Evolutionary conservation across 2,329 filamentous ascomycete genomes (phyloP).

Genomic region (Neopestalotiopsis clavispora): DNA sequence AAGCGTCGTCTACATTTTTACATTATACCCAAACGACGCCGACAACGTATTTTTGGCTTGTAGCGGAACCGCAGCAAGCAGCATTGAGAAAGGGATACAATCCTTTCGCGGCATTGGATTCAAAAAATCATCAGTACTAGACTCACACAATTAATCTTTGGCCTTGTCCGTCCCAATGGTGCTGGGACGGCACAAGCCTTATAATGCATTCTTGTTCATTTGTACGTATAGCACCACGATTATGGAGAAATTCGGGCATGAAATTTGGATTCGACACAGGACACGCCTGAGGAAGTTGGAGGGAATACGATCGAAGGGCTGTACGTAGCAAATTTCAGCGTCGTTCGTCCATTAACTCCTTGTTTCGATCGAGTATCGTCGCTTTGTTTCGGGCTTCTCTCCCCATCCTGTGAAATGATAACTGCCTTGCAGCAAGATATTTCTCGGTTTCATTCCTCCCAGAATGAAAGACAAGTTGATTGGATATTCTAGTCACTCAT

Average conservation of each 20-base stretch:
- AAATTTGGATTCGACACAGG: conserved; percentile 6
- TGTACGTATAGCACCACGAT: conserved; percentile 11
- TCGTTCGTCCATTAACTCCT: background rate
- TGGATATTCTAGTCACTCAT: no score
- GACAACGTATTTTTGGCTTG: background rate
- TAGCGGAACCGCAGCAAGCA: background rate
- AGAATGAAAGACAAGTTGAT: no score
- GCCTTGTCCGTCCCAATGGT: background rate
- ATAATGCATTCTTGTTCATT: conserved; percentile 17
- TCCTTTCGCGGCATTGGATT: background rate
- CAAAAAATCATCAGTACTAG: conserved; percentile 9
- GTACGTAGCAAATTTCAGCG: conserved; percentile 13
- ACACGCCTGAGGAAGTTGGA: background rate
- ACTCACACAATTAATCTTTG: conserved; percentile 15
- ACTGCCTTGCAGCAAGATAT: no score
- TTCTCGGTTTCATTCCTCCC: no score
- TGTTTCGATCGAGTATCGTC: background rate
- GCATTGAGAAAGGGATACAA: background rate
- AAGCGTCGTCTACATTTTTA: background rate
- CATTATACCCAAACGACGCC: conserved; percentile 9
- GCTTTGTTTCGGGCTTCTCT: no score
- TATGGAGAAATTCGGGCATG: background rate
- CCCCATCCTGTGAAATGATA: background rate
- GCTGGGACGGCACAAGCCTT: background rate
- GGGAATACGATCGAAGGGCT: background rate